Base-by-base conservation (phyloP, 2,329 filamentous ascomycete species). In the Escovopsis weberi region DNA sequence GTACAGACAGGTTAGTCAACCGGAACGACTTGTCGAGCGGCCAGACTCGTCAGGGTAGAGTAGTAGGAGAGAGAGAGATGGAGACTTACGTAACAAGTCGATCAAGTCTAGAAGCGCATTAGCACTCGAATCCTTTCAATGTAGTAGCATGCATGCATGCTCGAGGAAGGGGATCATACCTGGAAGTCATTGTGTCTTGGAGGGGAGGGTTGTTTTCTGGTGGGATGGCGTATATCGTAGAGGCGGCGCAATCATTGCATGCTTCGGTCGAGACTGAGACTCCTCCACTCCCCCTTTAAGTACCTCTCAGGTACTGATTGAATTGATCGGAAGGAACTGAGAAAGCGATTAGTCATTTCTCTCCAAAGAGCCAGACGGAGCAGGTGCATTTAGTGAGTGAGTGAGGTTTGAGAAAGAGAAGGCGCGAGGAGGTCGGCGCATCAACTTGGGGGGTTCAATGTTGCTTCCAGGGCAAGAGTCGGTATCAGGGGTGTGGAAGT, bases 41-140 rank as follows among this genome's bases (percentile, higher is more conserved):
- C 26, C 18, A 15, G 8, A 28, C 12, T 6, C 8, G 9, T 41
- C 18, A 4, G 18, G 6, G 3, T 12, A 33, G n/a, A 11, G 23
- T 12, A 18, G 5, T 6, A 11, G 37, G 12, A 38, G n/a, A 15
- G 12, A 33, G 26, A n/a, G 12, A 30, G 28, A 30, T 23, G 15
- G 10, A 23, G 26, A 81, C 83, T 77, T 74, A 88, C 83, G 82
- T 88, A 71, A 89, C 84, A 54, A 89, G 73, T 60, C 84, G 79
- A 68, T 88, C 84, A 56, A 89, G 76, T 74, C 84, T 86, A 55
- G 45, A 42, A 32, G 28, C 18, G 42, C 43, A 37, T 47, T 47
- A 46, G 44, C 18, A 12, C n/a, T 23, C 33, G 18, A 23, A 26
- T 26, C 34, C 43, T 19, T 19, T 33, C 6, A 38, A 18, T 19